phyloP scores from a whole-genome alignment of 768 basidiomycete genomes.

The Serendipita indica region DNA sequence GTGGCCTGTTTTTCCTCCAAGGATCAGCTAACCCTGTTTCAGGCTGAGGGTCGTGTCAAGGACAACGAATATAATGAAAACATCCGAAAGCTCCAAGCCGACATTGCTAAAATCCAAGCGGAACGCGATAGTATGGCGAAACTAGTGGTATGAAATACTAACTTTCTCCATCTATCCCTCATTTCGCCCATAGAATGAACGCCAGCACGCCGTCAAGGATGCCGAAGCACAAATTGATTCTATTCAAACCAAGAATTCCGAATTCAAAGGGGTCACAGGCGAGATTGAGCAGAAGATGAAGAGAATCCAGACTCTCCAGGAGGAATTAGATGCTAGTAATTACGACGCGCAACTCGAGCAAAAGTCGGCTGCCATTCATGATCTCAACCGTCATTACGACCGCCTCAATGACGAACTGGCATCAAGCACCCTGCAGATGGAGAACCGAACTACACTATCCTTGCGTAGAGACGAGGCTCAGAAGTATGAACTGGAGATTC shows the following conservation, averaged over 20 bases:
- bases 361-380: constrained; percentile 36
- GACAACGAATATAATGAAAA: constrained; percentile 53
- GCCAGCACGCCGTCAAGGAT: constrained; percentile 28
- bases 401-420: constrained; percentile 54
- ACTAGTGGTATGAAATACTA: constrained; percentile 36
- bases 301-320: constrained; percentile 44
- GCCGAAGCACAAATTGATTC: constrained; percentile 44
- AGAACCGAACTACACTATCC: constrained; percentile 62
- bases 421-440: constrained; percentile 59
- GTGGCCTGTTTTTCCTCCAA: background rate
- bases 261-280: constrained; percentile 36
- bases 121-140: constrained; percentile 38
- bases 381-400: constrained; percentile 56
- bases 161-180: background rate
- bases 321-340: constrained; percentile 41
- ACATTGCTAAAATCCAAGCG: constrained; percentile 38
- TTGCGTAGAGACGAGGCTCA: constrained; percentile 55
- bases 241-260: constrained; percentile 37
- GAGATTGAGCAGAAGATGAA: constrained; percentile 59
- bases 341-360: constrained; percentile 51
- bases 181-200: constrained; percentile 9
- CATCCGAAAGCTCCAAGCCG: constrained; percentile 40
- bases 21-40: background rate
- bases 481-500: constrained; percentile 48
- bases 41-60: constrained; percentile 42